Conservation (phyloP, 306 rosid genomes). For the Comarum palustre region DNA sequence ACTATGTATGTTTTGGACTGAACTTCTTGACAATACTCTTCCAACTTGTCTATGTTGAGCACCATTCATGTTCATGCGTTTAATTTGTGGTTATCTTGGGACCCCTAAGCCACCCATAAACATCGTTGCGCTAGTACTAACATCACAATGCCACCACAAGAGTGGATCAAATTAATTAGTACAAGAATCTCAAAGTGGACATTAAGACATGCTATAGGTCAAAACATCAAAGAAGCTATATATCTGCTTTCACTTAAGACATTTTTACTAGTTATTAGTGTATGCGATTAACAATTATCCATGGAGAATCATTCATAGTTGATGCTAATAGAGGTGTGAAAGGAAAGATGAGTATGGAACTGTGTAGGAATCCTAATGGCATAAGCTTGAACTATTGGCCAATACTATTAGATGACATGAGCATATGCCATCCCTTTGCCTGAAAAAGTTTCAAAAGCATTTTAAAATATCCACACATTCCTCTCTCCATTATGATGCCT, state of each 20-base stretch:
- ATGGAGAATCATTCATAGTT: background rate
- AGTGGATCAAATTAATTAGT: background rate
- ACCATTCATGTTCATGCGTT: background rate
- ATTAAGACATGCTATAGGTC: background rate
- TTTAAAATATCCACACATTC: conserved; percentile 26
- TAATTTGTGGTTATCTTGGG: background rate
- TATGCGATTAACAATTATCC: background rate
- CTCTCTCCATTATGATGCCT: conserved; percentile 15
- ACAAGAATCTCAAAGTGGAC: background rate
- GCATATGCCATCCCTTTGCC: conserved; percentile 32
- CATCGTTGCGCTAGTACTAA: background rate
- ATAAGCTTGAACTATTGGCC: conserved; percentile 31
- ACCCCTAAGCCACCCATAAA: background rate
- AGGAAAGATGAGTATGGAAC: conserved; percentile 35
- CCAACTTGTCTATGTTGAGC: conserved; percentile 2
- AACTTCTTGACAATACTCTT: background rate
- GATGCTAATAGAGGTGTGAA: conserved; percentile 23
- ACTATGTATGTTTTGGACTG: conserved; percentile 6
- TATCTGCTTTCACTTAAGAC: background rate
- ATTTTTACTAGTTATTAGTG: background rate
- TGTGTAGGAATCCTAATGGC: conserved; percentile 35
- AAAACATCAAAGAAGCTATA: background rate
- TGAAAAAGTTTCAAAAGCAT: conserved; percentile 36
- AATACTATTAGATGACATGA: conserved; percentile 36
- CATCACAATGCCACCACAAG: background rate